Evolutionary conservation across 2,329 filamentous ascomycete species (phyloP), one percentile per base, ranked within the genome.

Genomic region (Microdochium paspali): DNA sequence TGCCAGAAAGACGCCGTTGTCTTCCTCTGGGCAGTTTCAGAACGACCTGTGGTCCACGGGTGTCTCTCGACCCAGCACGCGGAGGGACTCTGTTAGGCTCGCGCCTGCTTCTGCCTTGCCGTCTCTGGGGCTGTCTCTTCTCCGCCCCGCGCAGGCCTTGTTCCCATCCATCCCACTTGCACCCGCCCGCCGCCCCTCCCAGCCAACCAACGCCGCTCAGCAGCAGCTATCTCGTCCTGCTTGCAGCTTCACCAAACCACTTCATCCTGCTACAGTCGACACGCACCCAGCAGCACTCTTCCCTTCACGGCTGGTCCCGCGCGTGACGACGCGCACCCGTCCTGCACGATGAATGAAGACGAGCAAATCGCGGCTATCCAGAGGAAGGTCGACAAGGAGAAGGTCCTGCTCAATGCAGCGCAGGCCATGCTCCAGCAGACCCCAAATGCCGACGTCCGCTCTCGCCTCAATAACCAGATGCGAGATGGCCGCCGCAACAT

Each of bases 341-440:
- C 63, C 61, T 65, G 67, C 69, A 71, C 64, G 65, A 83, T 82
- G 76, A 79, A 76, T 64, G 78, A 82, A 63, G 77, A 82, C 53
- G 76, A 82, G 59, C 73, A 77, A 56, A 74, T 82, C 69, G 82
- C 82, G 69, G 86, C 89, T 67, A 90, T 98, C 71, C 82, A 86
- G 72, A 86, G 84, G 74, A 97, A 98, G 85, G 97, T 98, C 69
- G 89, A 96, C 76, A 84, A 91, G 66, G 93, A 98, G 71, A 91
- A 90, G 76, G 87, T 85, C 60, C 83, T 97, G 62, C 93, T 98
- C 75, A 87, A 87, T 67, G 91, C 89, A 60, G 91, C 91, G 57
- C 93, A 88, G 70, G 82, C 87, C 59, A 95, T 98, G 90, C 86
- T 90, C 69, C 85, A 90, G 70, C 90, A 93, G 67, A 96, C 91